These are phyloP conservation scores for Neofusicoccum sp. DNA, from an alignment of 2,329 filamentous ascomycete genomes.

Conservation along the genomic window DNA sequence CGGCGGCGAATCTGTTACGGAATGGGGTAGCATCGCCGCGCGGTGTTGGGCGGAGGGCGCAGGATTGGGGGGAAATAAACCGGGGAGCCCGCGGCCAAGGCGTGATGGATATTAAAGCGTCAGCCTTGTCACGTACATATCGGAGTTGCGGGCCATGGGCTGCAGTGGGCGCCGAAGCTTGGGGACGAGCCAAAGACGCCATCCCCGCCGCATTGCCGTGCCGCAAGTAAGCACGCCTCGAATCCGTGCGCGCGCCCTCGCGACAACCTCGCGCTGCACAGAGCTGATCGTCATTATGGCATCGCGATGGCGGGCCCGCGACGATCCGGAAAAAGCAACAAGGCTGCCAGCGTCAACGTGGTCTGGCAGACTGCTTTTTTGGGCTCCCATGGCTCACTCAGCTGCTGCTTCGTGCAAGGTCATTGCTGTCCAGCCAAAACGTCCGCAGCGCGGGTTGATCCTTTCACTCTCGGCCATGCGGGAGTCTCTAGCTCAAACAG, in stretches of 20 bases:
- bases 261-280: neutral
- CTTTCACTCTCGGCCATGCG: neutral
- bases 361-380: neutral
- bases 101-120: neutral
- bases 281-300: constrained; percentile 4
- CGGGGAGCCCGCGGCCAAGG: neutral
- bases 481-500: neutral
- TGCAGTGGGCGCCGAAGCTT: neutral
- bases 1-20: neutral
- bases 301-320: constrained; percentile 8
- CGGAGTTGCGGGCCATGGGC: neutral
- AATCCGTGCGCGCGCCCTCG: neutral
- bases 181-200: neutral
- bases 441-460: too few species aligned
- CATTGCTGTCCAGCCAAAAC: neutral
- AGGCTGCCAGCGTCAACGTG: neutral
- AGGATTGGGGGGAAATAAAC: neutral
- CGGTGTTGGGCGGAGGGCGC: neutral
- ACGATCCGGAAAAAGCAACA: constrained; percentile 13
- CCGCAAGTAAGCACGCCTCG: neutral
- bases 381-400: neutral
- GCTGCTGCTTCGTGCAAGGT: neutral
- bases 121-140: constrained; percentile 3
- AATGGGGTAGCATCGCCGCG: constrained; percentile 6
- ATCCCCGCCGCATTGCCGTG: neutral